phyloP scores from a whole-genome alignment of 2,329 filamentous ascomycete species.

The Ophiostoma sp. region DNA sequence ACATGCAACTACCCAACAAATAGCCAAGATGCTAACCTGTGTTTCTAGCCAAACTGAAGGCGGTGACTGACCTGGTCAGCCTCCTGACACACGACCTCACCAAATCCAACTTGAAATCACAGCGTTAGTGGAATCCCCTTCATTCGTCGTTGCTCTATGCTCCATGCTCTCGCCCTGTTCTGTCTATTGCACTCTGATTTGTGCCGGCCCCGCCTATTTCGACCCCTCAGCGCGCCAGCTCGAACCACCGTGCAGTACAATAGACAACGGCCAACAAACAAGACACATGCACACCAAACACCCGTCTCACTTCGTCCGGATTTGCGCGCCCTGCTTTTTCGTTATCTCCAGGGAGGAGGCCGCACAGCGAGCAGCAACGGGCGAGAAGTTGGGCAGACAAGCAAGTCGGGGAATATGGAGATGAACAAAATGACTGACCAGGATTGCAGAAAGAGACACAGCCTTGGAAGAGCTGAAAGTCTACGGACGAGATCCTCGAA shows the following conservation, averaged over 20 bases:
- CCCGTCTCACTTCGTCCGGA: constrained; percentile 2
- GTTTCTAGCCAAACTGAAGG: constrained; percentile 56
- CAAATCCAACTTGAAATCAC: constrained; percentile 50
- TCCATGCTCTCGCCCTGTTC: neutral
- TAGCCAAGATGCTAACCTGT: neutral
- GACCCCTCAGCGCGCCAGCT: neutral
- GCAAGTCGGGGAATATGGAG: neutral
- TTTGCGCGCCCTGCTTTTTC: neutral
- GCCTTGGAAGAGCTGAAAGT: constrained; percentile 68
- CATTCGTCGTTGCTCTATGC: neutral
- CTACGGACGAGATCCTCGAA: constrained; percentile 63
- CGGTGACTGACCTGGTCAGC: constrained; percentile 60
- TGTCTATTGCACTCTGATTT: neutral
- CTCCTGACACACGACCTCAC: constrained; percentile 58
- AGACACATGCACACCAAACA: constrained; percentile 10
- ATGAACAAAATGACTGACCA: neutral
- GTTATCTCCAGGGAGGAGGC: neutral
- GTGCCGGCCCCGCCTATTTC: constrained; percentile 17
- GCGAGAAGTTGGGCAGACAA: neutral
- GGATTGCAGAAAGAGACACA: constrained; percentile 53
- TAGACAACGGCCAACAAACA: constrained; percentile 5
- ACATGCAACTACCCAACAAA: neutral
- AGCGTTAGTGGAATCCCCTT: constrained; percentile 45
- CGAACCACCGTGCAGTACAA: neutral
- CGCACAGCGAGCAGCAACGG: neutral